Percentiles rank a stretch among this genome's conserved stretches.
Evolutionary conservation across 2,329 filamentous ascomycete genomes (phyloP).

Genomic region (Monosporascus sp.): DNA sequence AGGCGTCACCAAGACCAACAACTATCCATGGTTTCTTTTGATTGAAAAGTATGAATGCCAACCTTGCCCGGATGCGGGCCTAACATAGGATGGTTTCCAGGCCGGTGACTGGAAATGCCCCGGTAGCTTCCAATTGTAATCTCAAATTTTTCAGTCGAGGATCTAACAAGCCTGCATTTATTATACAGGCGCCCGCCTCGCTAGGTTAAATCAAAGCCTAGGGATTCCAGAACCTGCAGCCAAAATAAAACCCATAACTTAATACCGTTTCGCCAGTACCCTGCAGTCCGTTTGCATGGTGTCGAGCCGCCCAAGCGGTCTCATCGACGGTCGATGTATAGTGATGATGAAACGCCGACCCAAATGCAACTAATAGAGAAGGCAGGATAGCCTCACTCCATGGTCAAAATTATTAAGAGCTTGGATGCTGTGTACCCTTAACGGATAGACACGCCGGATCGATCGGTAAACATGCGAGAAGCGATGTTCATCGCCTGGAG

Average conservation of each 20-base stretch:
- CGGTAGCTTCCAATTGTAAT: background rate
- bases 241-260: background rate
- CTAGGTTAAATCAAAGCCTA: background rate
- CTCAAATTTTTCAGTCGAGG: background rate
- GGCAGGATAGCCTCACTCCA: background rate
- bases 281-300: background rate
- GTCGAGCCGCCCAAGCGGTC: background rate
- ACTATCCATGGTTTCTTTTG: too few relatives aligned
- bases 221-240: background rate
- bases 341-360: background rate
- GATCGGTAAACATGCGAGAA: constrained; percentile 89
- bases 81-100: too few relatives aligned
- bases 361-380: background rate
- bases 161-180: background rate
- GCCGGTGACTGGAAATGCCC: too few relatives aligned
- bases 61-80: too few relatives aligned
- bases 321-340: background rate
- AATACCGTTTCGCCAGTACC: background rate
- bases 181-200: too few relatives aligned
- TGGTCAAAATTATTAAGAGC: background rate
- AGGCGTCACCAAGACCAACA: too few relatives aligned
- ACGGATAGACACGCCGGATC: constrained; percentile 69
- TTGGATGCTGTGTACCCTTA: constrained; percentile 26
- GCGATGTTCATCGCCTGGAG: constrained; percentile 98
- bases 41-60: too few relatives aligned